Conservation (phyloP, 2,329 filamentous ascomycete genomes). For the Penicillium oxalicum region DNA sequence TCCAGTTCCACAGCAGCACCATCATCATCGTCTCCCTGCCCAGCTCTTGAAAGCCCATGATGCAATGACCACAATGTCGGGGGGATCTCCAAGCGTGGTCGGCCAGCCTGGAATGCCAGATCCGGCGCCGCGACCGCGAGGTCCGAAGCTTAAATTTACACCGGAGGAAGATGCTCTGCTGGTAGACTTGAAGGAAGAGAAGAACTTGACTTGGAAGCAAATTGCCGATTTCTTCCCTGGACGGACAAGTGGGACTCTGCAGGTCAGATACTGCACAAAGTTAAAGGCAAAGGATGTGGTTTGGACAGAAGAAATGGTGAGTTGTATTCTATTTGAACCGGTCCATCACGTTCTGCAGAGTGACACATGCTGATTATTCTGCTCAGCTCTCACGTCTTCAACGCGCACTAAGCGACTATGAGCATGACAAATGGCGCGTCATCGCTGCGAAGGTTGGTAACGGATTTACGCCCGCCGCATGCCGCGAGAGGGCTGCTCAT, state of each 20-base stretch:
- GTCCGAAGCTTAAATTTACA: constrained; percentile 90
- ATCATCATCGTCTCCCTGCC: constrained; percentile 75
- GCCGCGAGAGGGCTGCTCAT: constrained; percentile 67
- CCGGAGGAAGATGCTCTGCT: constrained; percentile 83
- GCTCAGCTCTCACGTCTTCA: constrained; percentile 34
- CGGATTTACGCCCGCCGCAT: constrained; percentile 80
- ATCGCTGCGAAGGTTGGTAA: constrained; percentile 85
- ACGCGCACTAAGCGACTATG: constrained; percentile 38
- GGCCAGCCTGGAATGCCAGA: constrained; percentile 81
- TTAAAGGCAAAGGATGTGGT: constrained; percentile 87
- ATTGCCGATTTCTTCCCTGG: constrained; percentile 95
- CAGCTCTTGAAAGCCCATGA: constrained; percentile 55
- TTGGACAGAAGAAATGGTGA: constrained; percentile 89
- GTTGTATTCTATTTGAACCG: neutral
- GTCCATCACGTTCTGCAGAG: neutral
- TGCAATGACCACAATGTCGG: constrained; percentile 40
- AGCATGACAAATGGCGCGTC: constrained; percentile 79
- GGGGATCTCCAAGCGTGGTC: constrained; percentile 74
- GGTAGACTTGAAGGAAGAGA: constrained; percentile 88
- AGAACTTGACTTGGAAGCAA: constrained; percentile 93
- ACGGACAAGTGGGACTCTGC: constrained; percentile 79
- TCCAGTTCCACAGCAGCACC: constrained; percentile 57
- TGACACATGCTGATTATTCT: neutral
- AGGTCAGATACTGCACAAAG: constrained; percentile 93
- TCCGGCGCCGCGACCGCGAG: constrained; percentile 72